These are phyloP conservation scores for Diaporthe velutina DNA, from an alignment of 2,329 filamentous ascomycete species.

Conservation along the genomic window DNA sequence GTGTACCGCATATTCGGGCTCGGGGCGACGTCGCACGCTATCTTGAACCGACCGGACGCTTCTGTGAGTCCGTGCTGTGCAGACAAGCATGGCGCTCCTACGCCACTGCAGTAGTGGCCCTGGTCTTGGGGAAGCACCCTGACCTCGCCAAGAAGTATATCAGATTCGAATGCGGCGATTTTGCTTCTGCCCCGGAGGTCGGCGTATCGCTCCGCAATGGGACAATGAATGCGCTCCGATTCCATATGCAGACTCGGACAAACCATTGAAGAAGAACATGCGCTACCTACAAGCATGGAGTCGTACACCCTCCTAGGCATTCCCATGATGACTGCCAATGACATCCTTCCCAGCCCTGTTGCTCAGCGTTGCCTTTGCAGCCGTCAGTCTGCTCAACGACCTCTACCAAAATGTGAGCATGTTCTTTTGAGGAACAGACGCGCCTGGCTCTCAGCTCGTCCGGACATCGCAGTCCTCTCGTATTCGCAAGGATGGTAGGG, in stretches of 20 bases:
- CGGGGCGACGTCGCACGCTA: background rate
- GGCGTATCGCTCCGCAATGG: background rate
- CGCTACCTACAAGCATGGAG: background rate
- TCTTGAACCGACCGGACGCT: background rate
- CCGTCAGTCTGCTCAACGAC: slow-evolving; percentile 68
- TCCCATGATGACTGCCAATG: background rate
- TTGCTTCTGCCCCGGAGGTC: background rate
- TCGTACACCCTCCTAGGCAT: background rate
- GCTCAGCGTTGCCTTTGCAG: slow-evolving; percentile 62
- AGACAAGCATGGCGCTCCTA: slow-evolving; percentile 2
- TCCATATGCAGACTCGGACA: background rate
- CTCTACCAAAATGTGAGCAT: slow-evolving; percentile 71
- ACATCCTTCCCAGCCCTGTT: background rate
- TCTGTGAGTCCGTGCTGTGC: slow-evolving; percentile 14
- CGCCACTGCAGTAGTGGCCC: background rate
- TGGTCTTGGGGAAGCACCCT: background rate
- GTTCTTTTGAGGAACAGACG: slow-evolving; percentile 68
- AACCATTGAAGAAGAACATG: background rate
- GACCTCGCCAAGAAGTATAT: background rate
- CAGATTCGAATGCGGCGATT: background rate
- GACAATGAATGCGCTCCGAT: background rate
- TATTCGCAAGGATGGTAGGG: slow-evolving; percentile 52
- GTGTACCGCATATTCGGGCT: background rate
- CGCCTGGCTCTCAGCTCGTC: slow-evolving; percentile 68
- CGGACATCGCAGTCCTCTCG: slow-evolving; percentile 64